Conservation (phyloP, 495 filamentous ascomycete species). For the Lophiostoma macrostomum region DNA sequence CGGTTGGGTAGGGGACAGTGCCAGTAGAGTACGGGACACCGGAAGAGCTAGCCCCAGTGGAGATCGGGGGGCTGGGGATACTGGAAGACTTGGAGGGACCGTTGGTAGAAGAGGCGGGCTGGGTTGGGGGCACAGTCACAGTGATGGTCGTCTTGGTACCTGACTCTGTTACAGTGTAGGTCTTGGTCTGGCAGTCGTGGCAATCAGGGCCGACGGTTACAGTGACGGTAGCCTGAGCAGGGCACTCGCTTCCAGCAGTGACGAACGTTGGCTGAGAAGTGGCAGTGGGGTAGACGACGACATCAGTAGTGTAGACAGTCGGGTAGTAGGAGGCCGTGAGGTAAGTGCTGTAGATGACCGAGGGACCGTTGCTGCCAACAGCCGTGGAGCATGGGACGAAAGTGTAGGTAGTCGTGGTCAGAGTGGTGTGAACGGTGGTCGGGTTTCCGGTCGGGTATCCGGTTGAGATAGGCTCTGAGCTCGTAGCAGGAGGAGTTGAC, state of each 20-base stretch:
- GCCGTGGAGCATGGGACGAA: slow-evolving; percentile 41
- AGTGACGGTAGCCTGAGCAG: slow-evolving; percentile 21
- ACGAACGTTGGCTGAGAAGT: slow-evolving; percentile 13
- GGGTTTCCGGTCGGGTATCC: not conserved
- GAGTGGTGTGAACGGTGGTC: slow-evolving; percentile 17
- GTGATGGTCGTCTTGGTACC: slow-evolving; percentile 25
- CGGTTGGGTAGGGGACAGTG: slow-evolving; percentile 24
- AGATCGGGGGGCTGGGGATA: not conserved
- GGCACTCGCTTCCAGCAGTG: slow-evolving; percentile 14
- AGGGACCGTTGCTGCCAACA: slow-evolving; percentile 34
- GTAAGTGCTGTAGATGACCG: slow-evolving; percentile 38
- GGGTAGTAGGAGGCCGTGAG: slow-evolving; percentile 35
- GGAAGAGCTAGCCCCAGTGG: slow-evolving; percentile 9
- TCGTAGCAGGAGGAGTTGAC: slow-evolving; percentile 7
- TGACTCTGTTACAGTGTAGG: slow-evolving; percentile 30
- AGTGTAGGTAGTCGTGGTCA: slow-evolving; percentile 33
- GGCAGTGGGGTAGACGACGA: slow-evolving; percentile 15
- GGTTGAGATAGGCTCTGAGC: not conserved
- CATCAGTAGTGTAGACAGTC: slow-evolving; percentile 23
- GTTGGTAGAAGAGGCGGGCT: not conserved
- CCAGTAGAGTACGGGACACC: slow-evolving; percentile 11
- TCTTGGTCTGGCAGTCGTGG: slow-evolving; percentile 18
- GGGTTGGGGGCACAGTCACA: slow-evolving; percentile 12
- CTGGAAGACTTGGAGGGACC: not conserved
- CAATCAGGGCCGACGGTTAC: slow-evolving; percentile 13